Evolutionary conservation across 495 filamentous ascomycete species (phyloP), one percentile per base, ranked within the genome.

Genomic region (Cercophora scortea): DNA sequence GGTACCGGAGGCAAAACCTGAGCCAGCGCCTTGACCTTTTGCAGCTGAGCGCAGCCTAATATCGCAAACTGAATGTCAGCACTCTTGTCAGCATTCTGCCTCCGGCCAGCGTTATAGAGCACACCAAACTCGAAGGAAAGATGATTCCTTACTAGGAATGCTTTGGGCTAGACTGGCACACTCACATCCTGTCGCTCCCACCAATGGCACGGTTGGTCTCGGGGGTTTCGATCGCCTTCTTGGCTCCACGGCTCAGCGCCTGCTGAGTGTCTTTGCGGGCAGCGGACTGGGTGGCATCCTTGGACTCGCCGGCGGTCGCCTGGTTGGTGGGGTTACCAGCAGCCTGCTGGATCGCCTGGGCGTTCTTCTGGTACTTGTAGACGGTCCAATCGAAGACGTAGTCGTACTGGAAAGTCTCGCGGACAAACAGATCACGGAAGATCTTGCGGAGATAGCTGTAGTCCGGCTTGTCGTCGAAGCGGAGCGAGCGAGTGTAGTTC

Each of bases 331-430:
- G 59, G 64, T 88, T 86, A 32, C 72, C 71, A 36, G 73, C 69
- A 32, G 69, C 74, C 63, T 69, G 57, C 60, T 64, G 57, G 60
- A 73, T 71, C 47, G 83, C 83, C 67, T 85, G 81, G 64, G 86
- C 79, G 61, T 97, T 97, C 86, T 97, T 97, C 79, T 97, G 94
- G 78, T 99, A 99, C 81, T 97, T 99, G 81, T 99, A 97, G 65
- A 99, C 94, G 53, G 94, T 99, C 94, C 94, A 99, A 73, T 99
- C 94, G 67, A 99, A 99, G 61, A 99, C 94, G 61, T 99, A 97
- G 71, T 99, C 94, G 66, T 99, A 99, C 73, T 99, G 94, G 84
- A 99, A 99, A 25, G 91, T 93, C 68, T 97, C 94, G 56, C 94
- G 91, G 56, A 99, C 94, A 61, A 99, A 99, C 45, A 99, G 86